Base-by-base conservation (phyloP, 2,329 filamentous ascomycete species). In the Aspergillus fischeri region DNA sequence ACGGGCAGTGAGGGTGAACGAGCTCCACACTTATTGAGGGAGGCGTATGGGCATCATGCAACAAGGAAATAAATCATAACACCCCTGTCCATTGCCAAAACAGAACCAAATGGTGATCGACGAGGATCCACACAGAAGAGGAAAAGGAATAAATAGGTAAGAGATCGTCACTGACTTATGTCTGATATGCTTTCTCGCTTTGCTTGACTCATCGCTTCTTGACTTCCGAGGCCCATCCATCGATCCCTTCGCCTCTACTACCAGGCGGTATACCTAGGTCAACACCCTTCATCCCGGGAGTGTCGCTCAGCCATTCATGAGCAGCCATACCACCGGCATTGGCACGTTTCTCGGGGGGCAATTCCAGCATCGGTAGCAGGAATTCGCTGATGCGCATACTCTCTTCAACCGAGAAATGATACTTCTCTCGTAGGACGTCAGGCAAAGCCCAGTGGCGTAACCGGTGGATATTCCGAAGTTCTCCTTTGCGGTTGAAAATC, bases 401-500 rank as follows among this genome's bases (percentile, higher is more conserved):
- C 65, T 97, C 92, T 52, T 96, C 86, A 11, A 90, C 85, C 63
- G 85, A 87, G 76, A 96, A 97, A 74, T 97, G 94, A 70, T 99
- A 99, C 73, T 99, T 99, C 75, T 99, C 94, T 59, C 89, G 85
- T 32, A 99, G 81, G 1, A 99, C 94, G 68, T 97, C 93, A 0
- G 92, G 86, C 5, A 99, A 80, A 0, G 92, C 92, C 94, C 94
- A 99, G 77, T 97, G 93, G 53, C 94, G 89, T 62, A 99, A 83
- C 48, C 94, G 86, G 75, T 97, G 94, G 67, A 99, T 99, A 77
- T 99, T 97, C 57, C 94, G 90, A 41, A 99, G 84, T 73, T 99
- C 94, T 66, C 94, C 94, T 63, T 96, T 96, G 64, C 94, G 87
- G 74, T 97, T 97, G 81, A 99, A 99, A 62, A 99, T 99, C 74